phyloP scores from a whole-genome alignment of 2,329 filamentous ascomycete genomes.

The Didymella exigua region DNA sequence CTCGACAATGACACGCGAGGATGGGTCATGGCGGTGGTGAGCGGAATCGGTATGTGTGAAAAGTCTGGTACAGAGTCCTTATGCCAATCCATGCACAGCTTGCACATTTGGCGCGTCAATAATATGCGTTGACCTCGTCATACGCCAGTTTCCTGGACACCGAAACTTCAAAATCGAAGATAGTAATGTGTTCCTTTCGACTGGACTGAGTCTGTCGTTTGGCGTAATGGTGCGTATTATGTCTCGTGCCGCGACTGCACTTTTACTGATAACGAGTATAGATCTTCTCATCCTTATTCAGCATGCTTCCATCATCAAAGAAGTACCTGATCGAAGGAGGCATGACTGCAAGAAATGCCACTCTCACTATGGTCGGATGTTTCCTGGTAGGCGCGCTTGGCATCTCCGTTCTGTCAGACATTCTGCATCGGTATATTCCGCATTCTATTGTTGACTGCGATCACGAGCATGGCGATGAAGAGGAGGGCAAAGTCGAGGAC shows the following conservation, averaged over 20 bases:
- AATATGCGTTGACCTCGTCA: slow-evolving; percentile 82
- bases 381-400: slow-evolving; percentile 76
- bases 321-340: slow-evolving; percentile 74
- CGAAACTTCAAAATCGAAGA: slow-evolving; percentile 85
- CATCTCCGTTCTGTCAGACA: slow-evolving; percentile 73
- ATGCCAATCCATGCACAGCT: slow-evolving; percentile 34
- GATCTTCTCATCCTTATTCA: slow-evolving; percentile 91
- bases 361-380: slow-evolving; percentile 70
- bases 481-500: slow-evolving; percentile 41
- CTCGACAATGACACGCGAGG: slow-evolving; percentile 73
- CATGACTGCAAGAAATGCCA: slow-evolving; percentile 69
- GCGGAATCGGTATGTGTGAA: slow-evolving; percentile 69
- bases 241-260: not conserved
- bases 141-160: slow-evolving; percentile 74
- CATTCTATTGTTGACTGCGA: slow-evolving; percentile 83
- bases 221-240: slow-evolving; percentile 81
- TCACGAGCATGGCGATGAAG: slow-evolving; percentile 69
- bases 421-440: slow-evolving; percentile 75
- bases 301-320: slow-evolving; percentile 88
- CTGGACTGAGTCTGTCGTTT: slow-evolving; percentile 89
- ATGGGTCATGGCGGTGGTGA: slow-evolving; percentile 86
- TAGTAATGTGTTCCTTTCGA: slow-evolving; percentile 84
- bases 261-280: slow-evolving; percentile 47
- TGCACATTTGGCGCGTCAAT: slow-evolving; percentile 66
- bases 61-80: not conserved